Evolutionary conservation across 495 filamentous ascomycete genomes (phyloP).

Genomic region (Haplographium delicatum): DNA sequence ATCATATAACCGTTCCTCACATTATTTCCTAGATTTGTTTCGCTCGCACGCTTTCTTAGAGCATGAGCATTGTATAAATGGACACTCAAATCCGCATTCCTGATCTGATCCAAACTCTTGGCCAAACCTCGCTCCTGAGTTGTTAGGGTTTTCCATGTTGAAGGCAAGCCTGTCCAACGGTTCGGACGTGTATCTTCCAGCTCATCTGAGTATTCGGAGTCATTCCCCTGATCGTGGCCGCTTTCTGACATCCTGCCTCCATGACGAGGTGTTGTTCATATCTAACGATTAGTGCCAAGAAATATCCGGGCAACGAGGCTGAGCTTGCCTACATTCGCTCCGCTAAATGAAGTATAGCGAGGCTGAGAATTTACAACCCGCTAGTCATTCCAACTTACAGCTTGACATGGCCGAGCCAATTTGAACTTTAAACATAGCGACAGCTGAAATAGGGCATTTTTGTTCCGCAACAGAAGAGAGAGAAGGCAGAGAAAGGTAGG

Average conservation of each 20-base stretch:
- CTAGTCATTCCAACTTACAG: too few relatives aligned
- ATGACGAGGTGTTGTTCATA: not conserved
- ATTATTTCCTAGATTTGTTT: conserved; percentile 21
- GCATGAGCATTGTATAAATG: conserved; percentile 74
- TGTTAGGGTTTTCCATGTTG: conserved; percentile 58
- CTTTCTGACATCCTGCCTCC: not conserved
- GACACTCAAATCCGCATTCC: conserved; percentile 57
- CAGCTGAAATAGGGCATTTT: too few relatives aligned
- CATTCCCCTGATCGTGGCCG: not conserved
- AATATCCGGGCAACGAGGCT: too few relatives aligned
- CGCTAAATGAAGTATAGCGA: not conserved
- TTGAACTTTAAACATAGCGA: too few relatives aligned
- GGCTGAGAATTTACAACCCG: too few relatives aligned
- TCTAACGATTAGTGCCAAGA: too few relatives aligned
- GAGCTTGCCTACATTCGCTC: too few relatives aligned
- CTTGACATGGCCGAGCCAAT: too few relatives aligned
- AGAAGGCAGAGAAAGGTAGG: too few relatives aligned
- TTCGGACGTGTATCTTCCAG: conserved; percentile 31
- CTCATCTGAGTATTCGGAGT: not conserved
- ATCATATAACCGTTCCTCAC: too few relatives aligned
- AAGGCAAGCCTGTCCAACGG: conserved; percentile 46
- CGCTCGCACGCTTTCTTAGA: conserved; percentile 42
- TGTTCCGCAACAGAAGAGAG: too few relatives aligned
- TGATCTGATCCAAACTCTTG: conserved; percentile 49
- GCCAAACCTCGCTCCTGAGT: conserved; percentile 51